Percentiles rank a stretch among this genome's conserved stretches.
phyloP scores from a whole-genome alignment of 2,329 filamentous ascomycete genomes.

The Emericellopsis atlantica region DNA sequence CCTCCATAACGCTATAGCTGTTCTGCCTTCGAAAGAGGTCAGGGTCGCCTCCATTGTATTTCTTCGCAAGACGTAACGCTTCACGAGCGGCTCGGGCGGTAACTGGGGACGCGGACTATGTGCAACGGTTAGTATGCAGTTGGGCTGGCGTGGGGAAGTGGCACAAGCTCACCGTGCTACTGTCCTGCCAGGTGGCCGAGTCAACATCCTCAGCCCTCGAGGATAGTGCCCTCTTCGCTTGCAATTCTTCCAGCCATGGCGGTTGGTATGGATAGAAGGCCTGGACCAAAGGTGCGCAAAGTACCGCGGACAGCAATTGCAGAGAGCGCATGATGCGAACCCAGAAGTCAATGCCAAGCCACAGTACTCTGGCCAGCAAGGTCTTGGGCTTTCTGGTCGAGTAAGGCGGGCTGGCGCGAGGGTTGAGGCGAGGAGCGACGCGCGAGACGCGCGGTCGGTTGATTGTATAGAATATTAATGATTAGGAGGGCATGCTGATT shows the following conservation, averaged over 20 bases:
- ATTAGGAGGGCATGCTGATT: too few relatives aligned
- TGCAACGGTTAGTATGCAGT: slow-evolving; percentile 3
- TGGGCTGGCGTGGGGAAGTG: background rate
- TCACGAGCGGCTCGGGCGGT: slow-evolving; percentile 22
- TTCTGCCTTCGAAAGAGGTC: slow-evolving; percentile 26
- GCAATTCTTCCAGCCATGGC: slow-evolving; percentile 17
- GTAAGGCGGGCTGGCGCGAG: background rate
- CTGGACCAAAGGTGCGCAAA: slow-evolving; percentile 30
- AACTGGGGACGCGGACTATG: slow-evolving; percentile 18
- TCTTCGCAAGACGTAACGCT: slow-evolving; percentile 23
- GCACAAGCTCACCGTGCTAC: slow-evolving; percentile 3
- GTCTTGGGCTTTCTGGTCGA: too few relatives aligned
- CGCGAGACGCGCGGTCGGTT: too few relatives aligned
- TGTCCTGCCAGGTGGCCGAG: slow-evolving; percentile 7
- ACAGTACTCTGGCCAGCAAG: too few relatives aligned
- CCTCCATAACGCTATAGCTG: slow-evolving; percentile 31
- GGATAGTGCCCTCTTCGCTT: slow-evolving; percentile 11
- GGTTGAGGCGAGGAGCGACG: background rate
- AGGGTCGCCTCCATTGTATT: slow-evolving; percentile 17
- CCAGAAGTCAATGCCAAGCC: background rate
- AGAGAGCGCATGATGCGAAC: slow-evolving; percentile 25
- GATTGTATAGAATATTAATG: too few relatives aligned
- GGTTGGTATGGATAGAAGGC: slow-evolving; percentile 37
- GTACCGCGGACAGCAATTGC: slow-evolving; percentile 23
- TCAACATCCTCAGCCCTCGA: slow-evolving; percentile 14